Evolutionary conservation across 2,329 filamentous ascomycete species (phyloP).

Genomic region (Aureobasidium sp.): DNA sequence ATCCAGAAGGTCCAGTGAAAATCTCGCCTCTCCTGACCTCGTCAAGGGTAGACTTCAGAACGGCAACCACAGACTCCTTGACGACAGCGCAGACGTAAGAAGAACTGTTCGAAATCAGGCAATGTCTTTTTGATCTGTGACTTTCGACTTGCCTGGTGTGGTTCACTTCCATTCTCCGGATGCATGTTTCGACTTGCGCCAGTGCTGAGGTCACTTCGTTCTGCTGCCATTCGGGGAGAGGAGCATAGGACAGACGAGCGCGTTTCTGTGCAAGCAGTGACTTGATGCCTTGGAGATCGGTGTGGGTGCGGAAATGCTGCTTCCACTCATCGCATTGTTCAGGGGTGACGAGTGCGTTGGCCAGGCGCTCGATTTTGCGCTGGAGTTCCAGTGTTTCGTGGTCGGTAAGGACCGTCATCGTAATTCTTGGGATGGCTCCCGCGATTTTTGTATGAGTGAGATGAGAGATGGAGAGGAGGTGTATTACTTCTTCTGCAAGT

Average conservation of each 20-base stretch:
- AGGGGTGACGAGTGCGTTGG: neutral
- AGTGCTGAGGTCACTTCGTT: neutral
- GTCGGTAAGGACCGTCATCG: neutral
- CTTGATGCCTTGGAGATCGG: constrained; percentile 2
- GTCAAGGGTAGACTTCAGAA: neutral
- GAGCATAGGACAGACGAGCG: neutral
- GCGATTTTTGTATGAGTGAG: neutral
- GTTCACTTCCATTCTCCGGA: neutral
- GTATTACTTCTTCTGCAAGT: neutral
- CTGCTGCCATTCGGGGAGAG: neutral
- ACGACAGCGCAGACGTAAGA: neutral
- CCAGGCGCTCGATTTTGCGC: neutral
- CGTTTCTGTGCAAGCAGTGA: neutral
- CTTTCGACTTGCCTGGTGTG: neutral
- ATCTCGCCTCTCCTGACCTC: neutral
- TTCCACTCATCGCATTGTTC: neutral
- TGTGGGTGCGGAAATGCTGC: constrained; percentile 1
- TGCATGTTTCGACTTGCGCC: neutral
- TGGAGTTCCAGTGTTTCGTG: neutral
- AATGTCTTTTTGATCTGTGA: neutral
- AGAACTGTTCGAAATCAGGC: neutral
- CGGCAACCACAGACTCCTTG: neutral
- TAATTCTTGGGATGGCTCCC: neutral
- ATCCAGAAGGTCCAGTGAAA: neutral
- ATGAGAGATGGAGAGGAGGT: neutral